Percentiles rank a stretch among this genome's conserved stretches.
phyloP scores from a whole-genome alignment of 768 basidiomycete species.

The Naganishia kalamii region DNA sequence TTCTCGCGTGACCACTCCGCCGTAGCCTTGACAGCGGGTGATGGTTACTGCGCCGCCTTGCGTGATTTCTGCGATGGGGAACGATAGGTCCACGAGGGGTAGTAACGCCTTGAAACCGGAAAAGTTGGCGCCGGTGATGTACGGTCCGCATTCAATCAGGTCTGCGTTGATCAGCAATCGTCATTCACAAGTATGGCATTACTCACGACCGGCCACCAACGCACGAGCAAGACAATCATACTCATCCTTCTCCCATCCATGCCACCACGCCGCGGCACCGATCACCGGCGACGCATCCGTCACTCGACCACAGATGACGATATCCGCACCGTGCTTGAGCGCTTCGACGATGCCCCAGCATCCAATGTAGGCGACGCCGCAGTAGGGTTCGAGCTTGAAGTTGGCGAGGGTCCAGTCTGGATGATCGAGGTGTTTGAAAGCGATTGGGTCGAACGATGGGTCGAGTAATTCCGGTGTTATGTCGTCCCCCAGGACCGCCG shows the following conservation, averaged over 20 bases:
- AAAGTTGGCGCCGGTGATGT: conserved; percentile 13
- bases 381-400: not conserved
- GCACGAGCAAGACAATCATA: conserved; percentile 3
- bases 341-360: conserved; percentile 15
- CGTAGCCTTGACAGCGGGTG: conserved; percentile 7
- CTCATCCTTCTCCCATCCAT: conserved; percentile 1
- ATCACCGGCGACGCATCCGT: conserved; percentile 12
- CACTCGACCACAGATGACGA: conserved; percentile 4
- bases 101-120: conserved; percentile 8
- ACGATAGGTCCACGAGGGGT: conserved; percentile 4
- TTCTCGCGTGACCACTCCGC: conserved; percentile 5
- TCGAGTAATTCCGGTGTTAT: not conserved
- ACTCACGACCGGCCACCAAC: conserved; percentile 4
- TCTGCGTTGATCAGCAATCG: not conserved
- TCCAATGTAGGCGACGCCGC: conserved; percentile 10
- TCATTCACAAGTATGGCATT: too few species aligned
- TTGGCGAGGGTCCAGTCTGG: conserved; percentile 6
- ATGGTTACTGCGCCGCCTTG: not conserved
- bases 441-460: not conserved
- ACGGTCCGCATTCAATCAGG: conserved; percentile 15
- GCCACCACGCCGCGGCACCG: conserved; percentile 2
- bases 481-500: conserved; percentile 2
- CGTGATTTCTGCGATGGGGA: conserved; percentile 9
- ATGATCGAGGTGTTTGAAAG: not conserved
- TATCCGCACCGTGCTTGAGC: conserved; percentile 2